Evolutionary conservation across 345 rosid species (phyloP), one percentile per base, ranked within the genome.

Genomic region (Citrus cavaleriei): DNA sequence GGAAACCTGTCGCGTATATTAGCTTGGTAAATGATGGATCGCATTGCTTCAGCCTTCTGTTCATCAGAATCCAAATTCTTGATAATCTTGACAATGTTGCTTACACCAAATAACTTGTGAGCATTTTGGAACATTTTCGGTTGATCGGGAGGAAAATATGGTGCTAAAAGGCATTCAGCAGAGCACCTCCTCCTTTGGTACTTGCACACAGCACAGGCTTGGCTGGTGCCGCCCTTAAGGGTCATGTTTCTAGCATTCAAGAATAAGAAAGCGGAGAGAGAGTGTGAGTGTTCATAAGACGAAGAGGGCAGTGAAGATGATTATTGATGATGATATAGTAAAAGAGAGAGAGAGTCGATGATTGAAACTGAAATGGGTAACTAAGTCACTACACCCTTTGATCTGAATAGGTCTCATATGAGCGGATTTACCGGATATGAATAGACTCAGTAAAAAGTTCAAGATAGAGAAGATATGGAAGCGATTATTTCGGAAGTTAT

Each of bases 191-290:
- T 83, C 27, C 98, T 83, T 72, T 87, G 98, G 88, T 89, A 92
- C 82, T 96, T 96, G 93, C 99, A 96, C 12, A 93, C 92, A 32
- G 98, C 99, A 59, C 99, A 96, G 19, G 99, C 99, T 27, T 90
- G 95, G 86, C 93, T 90, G 73, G 90, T 83, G 86, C 98, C 94
- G 30, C 97, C 97, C 85, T 94, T 93, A 0, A 91, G 89, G 85
- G 99, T 96, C 98, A 96, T 96, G 71, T 69, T 80, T 68, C 67
- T 57, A 64, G 42, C 77, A 77, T 75, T 35, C 76, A 66, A 71
- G 6, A 46, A 46, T 16, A 46, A 12, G 51, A 13, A 12, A 12
- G 6, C 35, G 6, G 59, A 25, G 30, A 13, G 22, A 21, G 34
- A 67, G 40, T 40, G 74, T 28, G 38, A 9, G 13, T 30, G 59